Conservation (phyloP, 768 basidiomycete species). For the Kwoniella botswanensis region DNA sequence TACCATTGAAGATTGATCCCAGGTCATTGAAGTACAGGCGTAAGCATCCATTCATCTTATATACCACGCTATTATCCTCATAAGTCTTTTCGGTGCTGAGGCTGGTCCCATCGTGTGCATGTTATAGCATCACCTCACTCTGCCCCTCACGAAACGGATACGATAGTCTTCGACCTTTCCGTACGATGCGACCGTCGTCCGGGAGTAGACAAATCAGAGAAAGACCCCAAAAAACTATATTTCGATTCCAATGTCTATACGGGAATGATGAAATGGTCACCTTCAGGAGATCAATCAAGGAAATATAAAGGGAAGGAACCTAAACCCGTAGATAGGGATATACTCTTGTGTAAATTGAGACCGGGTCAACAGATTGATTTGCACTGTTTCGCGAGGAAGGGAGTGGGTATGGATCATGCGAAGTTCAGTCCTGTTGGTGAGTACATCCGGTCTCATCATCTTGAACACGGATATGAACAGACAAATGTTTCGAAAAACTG, state of each 20-base stretch:
- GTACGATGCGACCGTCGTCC: slow-evolving; percentile 68
- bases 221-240: slow-evolving; percentile 71
- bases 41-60: slow-evolving; percentile 27
- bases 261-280: slow-evolving; percentile 68
- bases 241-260: slow-evolving; percentile 63
- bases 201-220: slow-evolving; percentile 62
- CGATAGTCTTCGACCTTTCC: slow-evolving; percentile 81
- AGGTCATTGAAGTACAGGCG: slow-evolving; percentile 64
- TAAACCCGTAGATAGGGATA: slow-evolving; percentile 62
- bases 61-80: too few relatives aligned
- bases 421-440: slow-evolving; percentile 94
- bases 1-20: slow-evolving; percentile 88
- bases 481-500: too few relatives aligned
- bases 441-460: slow-evolving; percentile 20
- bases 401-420: slow-evolving; percentile 90
- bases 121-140: slow-evolving; percentile 59
- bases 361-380: slow-evolving; percentile 83
- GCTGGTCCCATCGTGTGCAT: background rate
- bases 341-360: slow-evolving; percentile 86
- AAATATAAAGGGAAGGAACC: slow-evolving; percentile 57
- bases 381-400: slow-evolving; percentile 78
- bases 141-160: slow-evolving; percentile 83
- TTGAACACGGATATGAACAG: too few relatives aligned
- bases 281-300: slow-evolving; percentile 77
- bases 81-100: too few relatives aligned